Base-by-base conservation (phyloP, 2,329 filamentous ascomycete genomes). In the Mollisia scopiformis region DNA sequence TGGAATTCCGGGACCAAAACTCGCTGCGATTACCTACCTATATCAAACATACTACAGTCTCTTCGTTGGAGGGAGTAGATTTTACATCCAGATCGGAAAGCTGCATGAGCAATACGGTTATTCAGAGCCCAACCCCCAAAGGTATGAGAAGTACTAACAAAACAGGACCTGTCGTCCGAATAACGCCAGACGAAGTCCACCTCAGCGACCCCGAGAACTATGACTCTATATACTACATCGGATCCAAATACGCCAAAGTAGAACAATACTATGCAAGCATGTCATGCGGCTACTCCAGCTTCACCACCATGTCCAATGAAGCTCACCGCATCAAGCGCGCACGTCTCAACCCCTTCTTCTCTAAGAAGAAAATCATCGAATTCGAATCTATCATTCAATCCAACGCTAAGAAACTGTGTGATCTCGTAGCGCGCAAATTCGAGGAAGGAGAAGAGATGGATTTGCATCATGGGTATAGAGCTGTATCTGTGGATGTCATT, bases 401-500 rank as follows among this genome's bases (percentile, higher is more conserved):
- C 14, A 71, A 66, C 23, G 68, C 68, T 2, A 43, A 57, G 6
- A 71, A 69, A 41, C 62, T 74, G 2, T 58, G 46, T 25, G 11
- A 41, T 3, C 47, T 63, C 10, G 55, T 68, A 3, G 41, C 46
- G 21, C 28, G 50, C 1, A 63, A 51, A 19, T 61, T 71, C 16
- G 43, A 59, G 0, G 54, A 56, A 35, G 30, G 53, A 23, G 23
- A 67, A 51, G 47, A 39, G 62, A 54, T 74, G 19, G 68, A 73
- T 58, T 54, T 72, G 14, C 65, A 71, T 54, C 66, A 70, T 52
- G 67, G 59, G 23, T 71, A 70, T 55, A 66, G 69, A 37, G 64
- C 70, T 13, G 57, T 75, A 11, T 69, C 68, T 0, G 63, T 70
- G 13, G 72, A 74, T 57, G 62, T 74, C 21, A 71, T 72, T 31